These are phyloP conservation scores for Aureobasidium sp. DNA, from an alignment of 2,329 filamentous ascomycete genomes.

Conservation along the genomic window DNA sequence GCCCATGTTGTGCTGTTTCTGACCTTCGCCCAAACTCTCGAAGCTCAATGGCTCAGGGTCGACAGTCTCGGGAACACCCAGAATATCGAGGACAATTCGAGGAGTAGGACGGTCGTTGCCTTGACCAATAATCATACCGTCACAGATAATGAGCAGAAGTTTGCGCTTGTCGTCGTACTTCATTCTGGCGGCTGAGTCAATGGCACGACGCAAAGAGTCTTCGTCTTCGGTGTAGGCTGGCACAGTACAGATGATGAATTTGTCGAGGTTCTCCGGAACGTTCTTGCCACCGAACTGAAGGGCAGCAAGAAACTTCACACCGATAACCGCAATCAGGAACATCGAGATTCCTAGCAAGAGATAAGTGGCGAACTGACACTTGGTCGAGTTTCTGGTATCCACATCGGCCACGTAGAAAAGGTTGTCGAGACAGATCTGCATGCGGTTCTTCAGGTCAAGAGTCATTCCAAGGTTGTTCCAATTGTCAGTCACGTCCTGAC, in stretches of 20 bases:
- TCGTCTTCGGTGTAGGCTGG: conserved; percentile 98
- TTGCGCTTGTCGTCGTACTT: conserved; percentile 98
- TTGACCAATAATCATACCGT: conserved; percentile 99
- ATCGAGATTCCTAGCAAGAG: conserved; percentile 79
- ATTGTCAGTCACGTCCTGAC: conserved; percentile 72
- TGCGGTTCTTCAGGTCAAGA: conserved; percentile 50
- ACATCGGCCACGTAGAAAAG: conserved; percentile 89
- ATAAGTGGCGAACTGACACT: conserved; percentile 83
- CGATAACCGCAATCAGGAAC: conserved; percentile 71
- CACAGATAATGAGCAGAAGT: conserved; percentile 82
- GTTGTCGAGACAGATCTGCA: conserved; percentile 82
- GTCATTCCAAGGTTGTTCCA: conserved; percentile 65
- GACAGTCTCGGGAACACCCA: conserved; percentile 86
- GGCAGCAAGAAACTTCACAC: conserved; percentile 94
- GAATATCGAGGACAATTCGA: conserved; percentile 90
- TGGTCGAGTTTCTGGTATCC: conserved; percentile 79
- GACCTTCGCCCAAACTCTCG: conserved; percentile 87
- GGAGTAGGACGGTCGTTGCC: conserved; percentile 95
- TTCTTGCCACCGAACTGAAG: conserved; percentile 90
- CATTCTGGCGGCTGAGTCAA: conserved; percentile 93
- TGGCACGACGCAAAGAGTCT: conserved; percentile 90
- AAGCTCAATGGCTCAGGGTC: conserved; percentile 96
- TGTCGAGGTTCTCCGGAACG: conserved; percentile 90
- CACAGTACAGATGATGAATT: conserved; percentile 96
- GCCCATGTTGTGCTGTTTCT: conserved; percentile 98